phyloP scores from a whole-genome alignment of 139 green algal genomes.

The Choricystis sp. region DNA sequence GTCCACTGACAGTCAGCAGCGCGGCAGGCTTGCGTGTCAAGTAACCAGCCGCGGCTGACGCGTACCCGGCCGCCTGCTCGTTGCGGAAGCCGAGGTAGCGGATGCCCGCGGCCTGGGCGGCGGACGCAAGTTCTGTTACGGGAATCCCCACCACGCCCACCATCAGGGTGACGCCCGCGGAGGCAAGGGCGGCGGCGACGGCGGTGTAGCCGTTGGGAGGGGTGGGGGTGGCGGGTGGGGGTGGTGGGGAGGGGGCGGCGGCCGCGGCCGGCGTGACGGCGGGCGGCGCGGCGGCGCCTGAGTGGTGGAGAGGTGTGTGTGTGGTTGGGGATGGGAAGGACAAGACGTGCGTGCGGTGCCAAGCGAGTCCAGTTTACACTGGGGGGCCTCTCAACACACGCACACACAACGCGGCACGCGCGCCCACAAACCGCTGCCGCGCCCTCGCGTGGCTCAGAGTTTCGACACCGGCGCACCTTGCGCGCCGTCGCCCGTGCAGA shows the following conservation, averaged over 20 bases:
- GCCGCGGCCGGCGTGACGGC: no score
- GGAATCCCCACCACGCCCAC: slow-evolving; percentile 72
- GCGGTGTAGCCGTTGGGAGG: slow-evolving; percentile 26
- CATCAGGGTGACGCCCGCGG: slow-evolving; percentile 46
- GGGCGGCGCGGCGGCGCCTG: no score
- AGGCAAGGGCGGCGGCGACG: slow-evolving; percentile 22
- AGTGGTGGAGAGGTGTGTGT: background rate
- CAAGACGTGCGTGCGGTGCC: no score
- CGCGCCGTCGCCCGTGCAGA: slow-evolving; percentile 25
- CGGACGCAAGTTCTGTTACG: slow-evolving; percentile 57
- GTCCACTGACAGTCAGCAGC: slow-evolving; percentile 72
- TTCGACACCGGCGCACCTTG: background rate
- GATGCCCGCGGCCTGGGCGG: slow-evolving; percentile 47
- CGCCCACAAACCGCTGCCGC: no score
- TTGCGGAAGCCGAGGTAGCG: slow-evolving; percentile 65
- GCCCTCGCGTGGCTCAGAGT: background rate
- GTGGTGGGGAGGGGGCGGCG: background rate
- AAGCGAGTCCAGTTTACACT: no score
- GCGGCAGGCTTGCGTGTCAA: slow-evolving; percentile 48
- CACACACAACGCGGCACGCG: no score
- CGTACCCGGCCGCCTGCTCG: slow-evolving; percentile 73
- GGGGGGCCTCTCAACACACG: no score
- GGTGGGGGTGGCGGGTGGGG: background rate
- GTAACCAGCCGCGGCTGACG: slow-evolving; percentile 49
- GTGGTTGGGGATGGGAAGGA: no score